Percentiles rank a stretch among this genome's conserved stretches.
phyloP scores from a whole-genome alignment of 75 land plant species.

The Cunninghamia lanceolata region DNA sequence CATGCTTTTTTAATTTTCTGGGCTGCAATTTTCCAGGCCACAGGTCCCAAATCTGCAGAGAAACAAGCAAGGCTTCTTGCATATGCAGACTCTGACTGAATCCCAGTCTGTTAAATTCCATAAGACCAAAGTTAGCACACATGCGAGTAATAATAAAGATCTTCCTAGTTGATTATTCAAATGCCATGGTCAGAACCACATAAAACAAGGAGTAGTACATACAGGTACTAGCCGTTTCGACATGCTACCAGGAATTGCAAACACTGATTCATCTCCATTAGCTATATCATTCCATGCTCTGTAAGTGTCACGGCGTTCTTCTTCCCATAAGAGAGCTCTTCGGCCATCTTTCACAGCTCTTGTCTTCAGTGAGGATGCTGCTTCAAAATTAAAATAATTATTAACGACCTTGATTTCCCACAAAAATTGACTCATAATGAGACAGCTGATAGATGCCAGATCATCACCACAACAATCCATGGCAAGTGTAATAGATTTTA shows the following conservation, averaged over 20 bases:
- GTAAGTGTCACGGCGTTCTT: constrained; percentile 21
- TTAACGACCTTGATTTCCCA: not conserved
- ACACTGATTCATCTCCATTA: constrained; percentile 40
- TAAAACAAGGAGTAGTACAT: constrained; percentile 15
- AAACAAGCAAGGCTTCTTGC: constrained; percentile 79
- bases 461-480: not conserved
- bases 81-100: constrained; percentile 64
- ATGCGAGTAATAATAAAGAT: not conserved
- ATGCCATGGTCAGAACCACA: not conserved
- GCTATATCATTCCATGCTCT: constrained; percentile 28
- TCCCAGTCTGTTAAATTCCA: constrained; percentile 30
- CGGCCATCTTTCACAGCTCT: constrained; percentile 32
- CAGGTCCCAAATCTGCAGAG: constrained; percentile 65
- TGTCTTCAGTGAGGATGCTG: constrained; percentile 7
- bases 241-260: constrained; percentile 51
- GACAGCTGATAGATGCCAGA: not conserved
- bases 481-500: not conserved
- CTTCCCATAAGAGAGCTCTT: constrained; percentile 8
- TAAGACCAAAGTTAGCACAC: not conserved
- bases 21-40: constrained; percentile 73
- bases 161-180: no score
- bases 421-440: not conserved
- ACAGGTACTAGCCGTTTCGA: constrained; percentile 67
- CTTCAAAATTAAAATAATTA: not conserved
- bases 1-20: constrained; percentile 61